phyloP scores from a whole-genome alignment of 371 early-diverging fungal genomes.

The Rhizopus sp. region DNA sequence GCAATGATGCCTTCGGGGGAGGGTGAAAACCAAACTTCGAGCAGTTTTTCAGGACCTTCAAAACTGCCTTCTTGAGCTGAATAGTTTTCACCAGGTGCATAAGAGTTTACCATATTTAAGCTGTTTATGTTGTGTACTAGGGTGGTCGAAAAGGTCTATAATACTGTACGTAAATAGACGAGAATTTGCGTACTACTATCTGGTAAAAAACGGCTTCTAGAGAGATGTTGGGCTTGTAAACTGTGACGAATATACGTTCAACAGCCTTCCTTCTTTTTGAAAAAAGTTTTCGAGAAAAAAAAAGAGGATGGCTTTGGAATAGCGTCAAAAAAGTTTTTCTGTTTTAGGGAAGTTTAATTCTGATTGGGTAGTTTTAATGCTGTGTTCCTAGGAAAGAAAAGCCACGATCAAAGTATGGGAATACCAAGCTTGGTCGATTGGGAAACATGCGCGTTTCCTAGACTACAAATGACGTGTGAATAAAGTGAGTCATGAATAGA shows the following conservation, averaged over 20 bases:
- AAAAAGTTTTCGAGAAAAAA: too few species aligned
- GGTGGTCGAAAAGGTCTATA: constrained; percentile 27
- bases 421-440: too few species aligned
- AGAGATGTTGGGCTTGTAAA: constrained; percentile 30
- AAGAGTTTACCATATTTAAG: constrained; percentile 10
- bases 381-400: too few species aligned
- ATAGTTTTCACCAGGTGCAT: constrained; percentile 40
- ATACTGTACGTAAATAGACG: constrained; percentile 21
- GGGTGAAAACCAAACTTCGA: constrained; percentile 91
- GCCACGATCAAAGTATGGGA: too few species aligned
- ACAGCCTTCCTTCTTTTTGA: not conserved
- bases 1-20: constrained; percentile 37
- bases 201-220: constrained; percentile 25
- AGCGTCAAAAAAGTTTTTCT: too few species aligned
- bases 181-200: constrained; percentile 12
- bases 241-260: constrained; percentile 11
- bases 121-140: constrained; percentile 7
- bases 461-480: too few species aligned
- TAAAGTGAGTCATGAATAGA: too few species aligned
- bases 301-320: too few species aligned
- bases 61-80: constrained; percentile 58
- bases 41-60: constrained; percentile 96
- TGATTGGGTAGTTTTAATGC: too few species aligned
- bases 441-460: too few species aligned
- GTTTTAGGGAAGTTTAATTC: too few species aligned